Evolutionary conservation across 306 rosid species (phyloP).

Genomic region (Astragalus membranaceus): DNA sequence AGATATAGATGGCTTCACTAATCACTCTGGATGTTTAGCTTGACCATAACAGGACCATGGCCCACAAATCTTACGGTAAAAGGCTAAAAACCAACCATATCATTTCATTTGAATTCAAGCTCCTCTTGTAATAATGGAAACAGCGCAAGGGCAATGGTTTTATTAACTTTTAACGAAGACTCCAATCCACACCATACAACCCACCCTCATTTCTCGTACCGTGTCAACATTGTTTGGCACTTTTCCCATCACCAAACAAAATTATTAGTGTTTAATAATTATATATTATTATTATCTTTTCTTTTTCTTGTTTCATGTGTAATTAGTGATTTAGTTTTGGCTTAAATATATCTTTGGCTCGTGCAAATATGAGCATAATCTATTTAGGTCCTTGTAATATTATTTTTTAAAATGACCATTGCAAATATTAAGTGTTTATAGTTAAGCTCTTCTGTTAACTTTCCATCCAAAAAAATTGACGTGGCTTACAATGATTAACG

Average conservation of each 20-base stretch:
- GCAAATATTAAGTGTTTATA: no score
- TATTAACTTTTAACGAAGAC: not conserved
- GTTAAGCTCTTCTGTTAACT: no score
- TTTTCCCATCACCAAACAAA: conserved; percentile 27
- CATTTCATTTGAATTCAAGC: not conserved
- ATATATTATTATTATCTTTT: not conserved
- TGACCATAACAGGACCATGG: not conserved
- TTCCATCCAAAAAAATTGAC: no score
- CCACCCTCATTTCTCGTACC: no score
- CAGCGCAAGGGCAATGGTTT: not conserved
- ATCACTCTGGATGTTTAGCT: not conserved
- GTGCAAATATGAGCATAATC: no score
- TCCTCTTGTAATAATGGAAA: not conserved
- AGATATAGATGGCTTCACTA: conserved; percentile 12
- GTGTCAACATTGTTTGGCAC: conserved; percentile 45
- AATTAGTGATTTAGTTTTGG: no score
- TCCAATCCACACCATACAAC: not conserved
- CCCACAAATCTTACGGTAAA: not conserved
- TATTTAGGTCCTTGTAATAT: no score
- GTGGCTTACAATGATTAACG: no score
- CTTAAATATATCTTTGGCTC: no score
- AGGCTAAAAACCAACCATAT: not conserved
- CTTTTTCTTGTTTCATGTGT: not conserved
- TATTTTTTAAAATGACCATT: no score
- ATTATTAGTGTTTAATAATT: conserved; percentile 40